Percentiles rank a stretch among this genome's conserved stretches.
Conservation (phyloP, 305 asterid species). For the Andrographis paniculata region DNA sequence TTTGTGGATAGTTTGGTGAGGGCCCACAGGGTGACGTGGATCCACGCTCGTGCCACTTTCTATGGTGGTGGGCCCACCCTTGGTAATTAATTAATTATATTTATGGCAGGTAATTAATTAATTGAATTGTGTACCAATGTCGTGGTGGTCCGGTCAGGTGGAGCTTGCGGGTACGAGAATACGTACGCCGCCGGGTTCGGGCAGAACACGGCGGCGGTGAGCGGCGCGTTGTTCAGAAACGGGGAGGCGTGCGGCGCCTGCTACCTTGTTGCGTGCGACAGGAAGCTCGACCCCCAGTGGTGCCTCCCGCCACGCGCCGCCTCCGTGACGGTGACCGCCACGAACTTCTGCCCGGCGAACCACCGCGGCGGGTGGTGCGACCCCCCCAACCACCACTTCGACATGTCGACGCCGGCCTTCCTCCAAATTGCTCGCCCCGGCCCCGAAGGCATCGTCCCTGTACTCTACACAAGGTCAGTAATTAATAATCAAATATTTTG, state of each 20-base stretch:
- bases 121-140: too few relatives aligned
- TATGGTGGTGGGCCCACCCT: too few relatives aligned
- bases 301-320: constrained; percentile 37
- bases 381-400: constrained; percentile 64
- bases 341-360: constrained; percentile 70
- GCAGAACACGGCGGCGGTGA: constrained; percentile 46
- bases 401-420: constrained; percentile 70
- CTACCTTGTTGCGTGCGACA: constrained; percentile 43
- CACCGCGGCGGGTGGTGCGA: constrained; percentile 72
- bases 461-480: constrained; percentile 42
- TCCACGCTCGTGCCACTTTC: too few relatives aligned
- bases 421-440: constrained; percentile 53
- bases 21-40: too few relatives aligned
- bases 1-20: too few relatives aligned
- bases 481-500: background rate
- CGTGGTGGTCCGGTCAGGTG: too few relatives aligned
- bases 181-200: constrained; percentile 56
- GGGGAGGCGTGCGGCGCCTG: constrained; percentile 70
- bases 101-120: background rate
- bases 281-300: constrained; percentile 34
- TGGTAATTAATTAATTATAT: background rate
- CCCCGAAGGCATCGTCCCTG: constrained; percentile 51
- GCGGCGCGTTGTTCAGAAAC: constrained; percentile 44
- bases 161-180: constrained; percentile 67
- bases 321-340: constrained; percentile 46